These are phyloP conservation scores for Podospora anserina DNA, from an alignment of 495 filamentous ascomycete genomes.

Conservation along the genomic window DNA sequence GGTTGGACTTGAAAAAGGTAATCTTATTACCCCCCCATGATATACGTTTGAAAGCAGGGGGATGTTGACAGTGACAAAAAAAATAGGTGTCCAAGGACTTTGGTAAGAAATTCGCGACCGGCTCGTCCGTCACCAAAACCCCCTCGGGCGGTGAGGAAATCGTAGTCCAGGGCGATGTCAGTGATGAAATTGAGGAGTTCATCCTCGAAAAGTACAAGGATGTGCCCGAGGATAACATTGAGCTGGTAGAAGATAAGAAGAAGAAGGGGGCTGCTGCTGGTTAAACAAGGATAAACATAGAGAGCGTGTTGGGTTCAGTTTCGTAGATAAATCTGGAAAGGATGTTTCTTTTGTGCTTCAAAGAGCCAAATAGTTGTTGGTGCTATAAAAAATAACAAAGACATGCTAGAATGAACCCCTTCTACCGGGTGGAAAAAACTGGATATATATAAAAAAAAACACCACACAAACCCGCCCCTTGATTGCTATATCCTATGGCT, in stretches of 20 bases:
- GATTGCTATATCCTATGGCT: not conserved
- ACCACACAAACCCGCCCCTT: not conserved
- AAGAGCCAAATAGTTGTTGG: not conserved
- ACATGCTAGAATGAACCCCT: not conserved
- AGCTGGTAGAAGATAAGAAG: slow-evolving; percentile 90
- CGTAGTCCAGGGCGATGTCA: slow-evolving; percentile 95
- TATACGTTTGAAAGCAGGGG: not conserved
- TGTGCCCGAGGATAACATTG: slow-evolving; percentile 91
- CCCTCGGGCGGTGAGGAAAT: slow-evolving; percentile 90
- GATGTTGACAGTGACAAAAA: slow-evolving; percentile 31
- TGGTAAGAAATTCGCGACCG: slow-evolving; percentile 91
- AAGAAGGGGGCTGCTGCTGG: slow-evolving; percentile 48
- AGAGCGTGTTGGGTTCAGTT: not conserved
- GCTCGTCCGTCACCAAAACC: slow-evolving; percentile 84
- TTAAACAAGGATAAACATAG: not conserved
- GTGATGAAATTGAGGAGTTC: slow-evolving; percentile 90
- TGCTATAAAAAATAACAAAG: not conserved
- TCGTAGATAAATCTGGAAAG: not conserved
- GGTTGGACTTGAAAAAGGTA: slow-evolving; percentile 88
- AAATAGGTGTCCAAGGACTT: slow-evolving; percentile 66
- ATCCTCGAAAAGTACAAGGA: slow-evolving; percentile 77
- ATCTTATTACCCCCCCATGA: too few relatives aligned
- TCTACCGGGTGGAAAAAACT: not conserved
- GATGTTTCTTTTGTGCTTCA: not conserved
- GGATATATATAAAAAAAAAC: not conserved